Conservation (phyloP, 495 filamentous ascomycete species). For the Tuber indicum region DNA sequence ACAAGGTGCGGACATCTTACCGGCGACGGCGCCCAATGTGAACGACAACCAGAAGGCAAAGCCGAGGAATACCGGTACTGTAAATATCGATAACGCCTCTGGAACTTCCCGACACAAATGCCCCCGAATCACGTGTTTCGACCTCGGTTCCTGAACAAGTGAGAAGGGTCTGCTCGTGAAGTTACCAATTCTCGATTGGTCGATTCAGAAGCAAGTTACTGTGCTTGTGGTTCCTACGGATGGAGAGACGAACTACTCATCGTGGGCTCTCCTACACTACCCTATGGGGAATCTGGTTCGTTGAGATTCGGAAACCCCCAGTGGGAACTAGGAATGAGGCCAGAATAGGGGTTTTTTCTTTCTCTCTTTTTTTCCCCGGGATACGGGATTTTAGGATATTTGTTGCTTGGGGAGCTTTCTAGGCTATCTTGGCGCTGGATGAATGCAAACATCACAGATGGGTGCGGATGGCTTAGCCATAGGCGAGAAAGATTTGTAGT, state of each 20-base stretch:
- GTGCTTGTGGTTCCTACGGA: not conserved
- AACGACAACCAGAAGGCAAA: not conserved
- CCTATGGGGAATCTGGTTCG: not conserved
- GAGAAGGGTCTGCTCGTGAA: not conserved
- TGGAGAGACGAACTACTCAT: not conserved
- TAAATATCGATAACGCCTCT: not conserved
- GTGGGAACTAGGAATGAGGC: not conserved
- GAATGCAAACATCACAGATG: not conserved
- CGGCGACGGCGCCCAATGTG: not conserved
- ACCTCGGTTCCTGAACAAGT: not conserved
- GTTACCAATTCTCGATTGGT: not conserved
- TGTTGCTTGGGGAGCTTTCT: not conserved
- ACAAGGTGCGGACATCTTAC: not conserved
- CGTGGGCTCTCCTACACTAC: not conserved
- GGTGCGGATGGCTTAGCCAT: not conserved
- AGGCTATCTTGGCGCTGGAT: not conserved
- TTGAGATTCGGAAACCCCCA: not conserved
- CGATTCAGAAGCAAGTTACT: not conserved
- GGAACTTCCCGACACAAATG: not conserved
- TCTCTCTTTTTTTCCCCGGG: not conserved
- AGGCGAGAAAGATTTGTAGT: not conserved
- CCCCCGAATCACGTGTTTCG: not conserved
- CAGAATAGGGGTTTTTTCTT: not conserved
- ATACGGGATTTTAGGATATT: not conserved
- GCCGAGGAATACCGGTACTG: not conserved